A percentile compares a stretch with the other conserved stretches of the same genome.
Conservation (phyloP, 2,329 filamentous ascomycete genomes). For the Aotearoamyces nothofagi region DNA sequence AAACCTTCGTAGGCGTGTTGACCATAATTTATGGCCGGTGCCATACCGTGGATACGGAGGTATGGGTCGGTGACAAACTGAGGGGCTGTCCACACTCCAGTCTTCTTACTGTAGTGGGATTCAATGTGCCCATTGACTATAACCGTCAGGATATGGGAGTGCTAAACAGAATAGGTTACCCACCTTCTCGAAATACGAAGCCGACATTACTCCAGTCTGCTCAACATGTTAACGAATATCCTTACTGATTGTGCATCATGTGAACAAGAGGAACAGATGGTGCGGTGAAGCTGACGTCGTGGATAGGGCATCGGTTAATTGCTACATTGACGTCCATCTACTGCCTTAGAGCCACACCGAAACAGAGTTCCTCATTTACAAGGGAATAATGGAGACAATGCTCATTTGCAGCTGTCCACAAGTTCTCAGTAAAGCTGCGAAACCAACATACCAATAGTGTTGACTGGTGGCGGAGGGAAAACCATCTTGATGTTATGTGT, state of each 20-base stretch:
- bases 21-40: slow-evolving; percentile 89
- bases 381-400: too few species aligned
- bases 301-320: too few species aligned
- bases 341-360: too few species aligned
- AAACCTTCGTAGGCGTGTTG: slow-evolving; percentile 98
- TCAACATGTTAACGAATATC: slow-evolving; percentile 3
- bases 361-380: too few species aligned
- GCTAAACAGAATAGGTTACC: slow-evolving; percentile 10
- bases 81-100: slow-evolving; percentile 63
- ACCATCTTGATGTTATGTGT: slow-evolving; percentile 19
- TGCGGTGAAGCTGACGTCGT: too few species aligned
- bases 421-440: too few species aligned
- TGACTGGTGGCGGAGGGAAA: slow-evolving; percentile 66
- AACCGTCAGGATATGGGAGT: not conserved
- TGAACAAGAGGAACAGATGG: not conserved
- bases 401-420: too few species aligned
- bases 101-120: slow-evolving; percentile 62
- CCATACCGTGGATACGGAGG: slow-evolving; percentile 87
- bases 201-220: slow-evolving; percentile 88
- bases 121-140: slow-evolving; percentile 93
- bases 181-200: slow-evolving; percentile 83
- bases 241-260: too few species aligned
- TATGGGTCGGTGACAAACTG: slow-evolving; percentile 70
- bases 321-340: too few species aligned
- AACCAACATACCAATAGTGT: slow-evolving; percentile 46